Evolutionary conservation across 257 asterid species (phyloP), one percentile per base, ranked within the genome.

Genomic region (Salvia splendens): DNA sequence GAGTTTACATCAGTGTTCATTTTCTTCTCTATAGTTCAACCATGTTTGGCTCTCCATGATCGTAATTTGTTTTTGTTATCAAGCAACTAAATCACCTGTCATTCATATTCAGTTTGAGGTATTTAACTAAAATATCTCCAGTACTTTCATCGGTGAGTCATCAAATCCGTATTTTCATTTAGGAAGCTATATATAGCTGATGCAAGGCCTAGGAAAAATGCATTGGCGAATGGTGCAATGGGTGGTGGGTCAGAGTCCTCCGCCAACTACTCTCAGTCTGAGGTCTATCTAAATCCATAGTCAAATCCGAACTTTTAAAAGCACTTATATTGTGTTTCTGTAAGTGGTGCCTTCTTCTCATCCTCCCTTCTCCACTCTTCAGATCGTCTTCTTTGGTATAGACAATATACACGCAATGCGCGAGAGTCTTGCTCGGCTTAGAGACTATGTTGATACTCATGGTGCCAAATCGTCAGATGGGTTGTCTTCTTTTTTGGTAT

Each of bases 181-280:
- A 94, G 99, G 94, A 94, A 94, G 82, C 85, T 94, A 65, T 94
- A 91, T 73, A 94, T 94, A 48, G 95, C 95, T 78, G 99, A 94
- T 81, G 99, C 99, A 78, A 88, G 99, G 81, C 97, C 99, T n/a
- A 81, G 97, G 75, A 94, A 88, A 81, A 94, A 94, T 77, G 99
- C 99, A 80, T 71, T 94, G 72, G 99, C 99, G 67, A 94, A 94
- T 88, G 99, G 99, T 72, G 99, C 99, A 63, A 90, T 94, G 99
- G 99, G 99, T 60, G 99, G 99, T 72, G 99, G 99, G 81, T 94
- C 99, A 3, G 99, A 94, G 83, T 94, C 99, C 46, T 94, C 99
- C 70, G 86, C 99, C 75, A 84, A 94, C 80, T 90, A 94, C 84
- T 88, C 80, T 52, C 96, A 88, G 38, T 88, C 97, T 50, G 99